Conservation (phyloP, 2,329 filamentous ascomycete genomes). For the Coniochaeta hoffmannii region DNA sequence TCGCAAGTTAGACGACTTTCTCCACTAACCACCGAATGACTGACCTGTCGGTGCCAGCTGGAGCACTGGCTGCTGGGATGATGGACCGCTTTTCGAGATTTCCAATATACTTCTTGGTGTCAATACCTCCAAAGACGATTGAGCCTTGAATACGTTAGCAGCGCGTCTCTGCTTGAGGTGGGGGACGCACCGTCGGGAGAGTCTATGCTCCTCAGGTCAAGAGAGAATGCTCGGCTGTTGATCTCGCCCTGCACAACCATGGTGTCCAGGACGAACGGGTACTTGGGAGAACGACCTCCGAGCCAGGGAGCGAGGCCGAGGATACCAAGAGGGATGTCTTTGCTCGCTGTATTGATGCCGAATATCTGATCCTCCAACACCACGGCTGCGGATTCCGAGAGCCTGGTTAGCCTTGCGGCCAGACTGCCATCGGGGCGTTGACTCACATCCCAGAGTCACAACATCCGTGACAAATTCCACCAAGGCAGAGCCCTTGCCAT, state of each 20-base stretch:
- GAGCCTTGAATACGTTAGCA: constrained; percentile 20
- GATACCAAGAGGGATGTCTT: constrained; percentile 38
- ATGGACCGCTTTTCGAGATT: constrained; percentile 31
- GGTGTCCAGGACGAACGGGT: constrained; percentile 43
- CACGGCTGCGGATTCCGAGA: constrained; percentile 14
- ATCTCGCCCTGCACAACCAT: constrained; percentile 37
- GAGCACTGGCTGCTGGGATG: constrained; percentile 13
- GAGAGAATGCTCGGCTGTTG: constrained; percentile 36
- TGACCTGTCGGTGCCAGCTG: neutral
- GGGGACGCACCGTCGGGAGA: constrained; percentile 21
- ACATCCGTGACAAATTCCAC: constrained; percentile 36
- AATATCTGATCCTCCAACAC: constrained; percentile 37
- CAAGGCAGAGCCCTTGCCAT: constrained; percentile 23
- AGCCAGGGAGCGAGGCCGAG: constrained; percentile 35
- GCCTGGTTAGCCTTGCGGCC: neutral
- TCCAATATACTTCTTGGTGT: constrained; percentile 41
- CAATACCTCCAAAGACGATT: constrained; percentile 42
- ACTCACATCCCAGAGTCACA: constrained; percentile 31
- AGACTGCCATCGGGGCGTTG: neutral
- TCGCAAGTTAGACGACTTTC: neutral
- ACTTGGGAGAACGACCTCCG: constrained; percentile 23
- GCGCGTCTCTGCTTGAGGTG: neutral
- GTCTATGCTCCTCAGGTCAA: constrained; percentile 37
- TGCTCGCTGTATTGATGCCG: constrained; percentile 34
- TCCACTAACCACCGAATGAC: too few species aligned